phyloP scores from a whole-genome alignment of 1,284 basidiomycete species.

The Austroboletus novae-zelandiae region DNA sequence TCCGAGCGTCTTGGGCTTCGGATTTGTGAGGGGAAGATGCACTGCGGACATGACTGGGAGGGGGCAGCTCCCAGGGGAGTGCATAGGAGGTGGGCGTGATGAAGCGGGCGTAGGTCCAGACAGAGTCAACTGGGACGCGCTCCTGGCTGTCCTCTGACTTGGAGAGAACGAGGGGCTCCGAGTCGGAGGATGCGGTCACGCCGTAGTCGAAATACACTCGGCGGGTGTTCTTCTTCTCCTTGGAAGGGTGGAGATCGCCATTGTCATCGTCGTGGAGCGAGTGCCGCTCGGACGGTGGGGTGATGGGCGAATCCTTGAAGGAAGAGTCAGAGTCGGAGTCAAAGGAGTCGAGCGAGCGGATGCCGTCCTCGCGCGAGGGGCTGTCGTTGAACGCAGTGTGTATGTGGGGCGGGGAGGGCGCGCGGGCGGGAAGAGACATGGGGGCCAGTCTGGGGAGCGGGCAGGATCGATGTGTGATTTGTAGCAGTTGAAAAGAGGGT shows the following conservation, averaged over 20 bases:
- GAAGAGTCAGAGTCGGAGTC: conserved; percentile 15
- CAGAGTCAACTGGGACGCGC: background rate
- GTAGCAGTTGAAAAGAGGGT: conserved; percentile 8
- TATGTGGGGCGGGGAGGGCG: conserved; percentile 3
- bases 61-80: conserved; percentile 24
- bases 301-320: conserved; percentile 1
- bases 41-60: conserved; percentile 10
- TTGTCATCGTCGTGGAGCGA: conserved; percentile 11
- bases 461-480: conserved; percentile 5
- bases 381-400: background rate
- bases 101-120: conserved; percentile 1
- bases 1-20: background rate
- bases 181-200: conserved; percentile 3
- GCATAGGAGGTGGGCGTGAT: conserved; percentile 4
- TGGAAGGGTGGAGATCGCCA: conserved; percentile 3
- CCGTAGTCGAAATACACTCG: conserved; percentile 25
- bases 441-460: background rate
- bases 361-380: background rate
- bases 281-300: background rate
- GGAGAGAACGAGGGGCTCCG: background rate
- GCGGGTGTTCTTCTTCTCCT: conserved; percentile 18
- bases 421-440: background rate
- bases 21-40: background rate
- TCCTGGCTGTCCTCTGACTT: conserved; percentile 9
- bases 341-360: background rate